Percentiles rank a stretch among this genome's conserved stretches.
Conservation (phyloP, 345 rosid species). For the Populus davidiana region DNA sequence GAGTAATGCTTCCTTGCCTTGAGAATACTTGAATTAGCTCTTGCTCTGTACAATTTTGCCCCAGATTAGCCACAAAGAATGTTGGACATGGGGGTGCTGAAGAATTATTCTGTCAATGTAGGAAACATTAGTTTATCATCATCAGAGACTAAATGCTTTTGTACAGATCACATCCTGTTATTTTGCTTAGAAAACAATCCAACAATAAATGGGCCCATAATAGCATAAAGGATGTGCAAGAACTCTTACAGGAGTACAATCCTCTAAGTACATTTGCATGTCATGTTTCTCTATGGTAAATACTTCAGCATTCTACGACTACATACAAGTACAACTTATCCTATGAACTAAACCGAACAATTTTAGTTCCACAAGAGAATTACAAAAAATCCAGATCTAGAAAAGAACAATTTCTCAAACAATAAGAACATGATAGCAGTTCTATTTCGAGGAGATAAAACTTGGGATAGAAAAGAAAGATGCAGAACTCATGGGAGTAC, state of each 20-base stretch:
- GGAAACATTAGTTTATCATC: constrained; percentile 5
- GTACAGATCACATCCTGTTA: not conserved
- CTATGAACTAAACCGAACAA: too few species aligned
- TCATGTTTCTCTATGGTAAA: not conserved
- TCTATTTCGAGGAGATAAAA: not conserved
- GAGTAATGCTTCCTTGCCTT: constrained; percentile 38
- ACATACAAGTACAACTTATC: not conserved
- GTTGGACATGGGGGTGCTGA: constrained; percentile 83
- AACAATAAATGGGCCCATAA: not conserved
- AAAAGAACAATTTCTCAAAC: not conserved
- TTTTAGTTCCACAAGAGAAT: not conserved
- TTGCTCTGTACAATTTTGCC: constrained; percentile 75
- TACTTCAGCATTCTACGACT: not conserved
- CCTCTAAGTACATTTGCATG: not conserved
- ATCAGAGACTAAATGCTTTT: not conserved
- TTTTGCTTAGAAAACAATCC: not conserved
- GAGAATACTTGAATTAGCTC: constrained; percentile 80
- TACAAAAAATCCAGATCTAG: not conserved
- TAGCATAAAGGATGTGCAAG: not conserved
- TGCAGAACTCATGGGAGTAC: not conserved
- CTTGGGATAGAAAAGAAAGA: not conserved
- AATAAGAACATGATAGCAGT: not conserved
- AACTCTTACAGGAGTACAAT: not conserved
- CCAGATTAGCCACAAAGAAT: constrained; percentile 78
- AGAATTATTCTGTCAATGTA: constrained; percentile 41